These are phyloP conservation scores for Apiotrichum porosum DNA, from an alignment of 1,284 basidiomycete genomes.

Conservation along the genomic window DNA sequence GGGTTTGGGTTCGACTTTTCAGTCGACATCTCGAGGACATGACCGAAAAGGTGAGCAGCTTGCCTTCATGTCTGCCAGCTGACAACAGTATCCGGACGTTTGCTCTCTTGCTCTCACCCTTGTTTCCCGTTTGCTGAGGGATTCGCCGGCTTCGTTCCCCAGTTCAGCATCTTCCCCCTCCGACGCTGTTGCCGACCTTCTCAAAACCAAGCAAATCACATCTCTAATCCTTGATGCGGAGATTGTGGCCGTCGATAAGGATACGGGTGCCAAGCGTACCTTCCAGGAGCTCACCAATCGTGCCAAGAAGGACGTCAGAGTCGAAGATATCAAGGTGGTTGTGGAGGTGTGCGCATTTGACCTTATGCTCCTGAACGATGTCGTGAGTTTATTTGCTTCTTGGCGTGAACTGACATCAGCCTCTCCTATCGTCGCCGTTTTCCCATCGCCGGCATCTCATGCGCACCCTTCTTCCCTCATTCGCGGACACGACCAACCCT, in stretches of 20 bases:
- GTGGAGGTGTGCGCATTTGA: conserved; percentile 97
- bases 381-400: conserved; percentile 55
- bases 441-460: conserved; percentile 66
- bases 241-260: conserved; percentile 89
- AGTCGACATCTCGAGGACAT: conserved; percentile 84
- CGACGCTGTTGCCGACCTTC: conserved; percentile 25
- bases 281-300: conserved; percentile 95
- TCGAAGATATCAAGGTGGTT: conserved; percentile 91
- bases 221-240: conserved; percentile 95
- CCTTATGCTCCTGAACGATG: conserved; percentile 86
- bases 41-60: conserved; percentile 62
- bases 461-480: conserved; percentile 54
- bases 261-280: conserved; percentile 77
- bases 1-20: conserved; percentile 65
- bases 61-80: neutral
- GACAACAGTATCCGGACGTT: conserved; percentile 71
- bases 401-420: conserved; percentile 48
- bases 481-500: conserved; percentile 44
- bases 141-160: conserved; percentile 21
- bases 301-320: conserved; percentile 95
- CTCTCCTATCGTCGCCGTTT: conserved; percentile 67
- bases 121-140: conserved; percentile 17
- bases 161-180: conserved; percentile 25
- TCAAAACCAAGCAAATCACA: conserved; percentile 45
- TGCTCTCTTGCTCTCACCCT: conserved; percentile 55